Evolutionary conservation across 805 yeast species (phyloP), one percentile per base, ranked within the genome.

Genomic region (Saccharomycopsis oosterbeekiorum): DNA sequence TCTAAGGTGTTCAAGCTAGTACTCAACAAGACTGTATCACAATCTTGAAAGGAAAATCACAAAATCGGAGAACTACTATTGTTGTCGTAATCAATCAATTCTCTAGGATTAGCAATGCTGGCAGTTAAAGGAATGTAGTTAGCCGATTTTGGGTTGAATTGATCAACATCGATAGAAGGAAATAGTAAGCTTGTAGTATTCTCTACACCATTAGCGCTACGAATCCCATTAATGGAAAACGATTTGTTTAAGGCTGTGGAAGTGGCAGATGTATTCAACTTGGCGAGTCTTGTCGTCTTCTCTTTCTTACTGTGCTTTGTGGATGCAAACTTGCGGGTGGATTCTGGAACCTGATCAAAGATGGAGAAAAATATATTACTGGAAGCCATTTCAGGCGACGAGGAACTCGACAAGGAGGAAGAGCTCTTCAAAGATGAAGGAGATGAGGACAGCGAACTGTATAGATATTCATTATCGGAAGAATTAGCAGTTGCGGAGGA

Each of bases 71-170:
- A 29, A 29, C 34, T 29, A 29, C 2, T 26, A n/a, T 26, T 17
- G 26, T 42, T 43, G 42, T 14, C 8, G 4, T 56, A 9, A n/a
- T 12, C 29, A 24, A 12, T 17, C 21, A 34, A 12, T 6, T 24
- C 21, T 15, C 26, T 43, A 19, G 53, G 53, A 12, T 26, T 17
- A 2, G 12, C 54, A 4, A 63, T 63, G 2, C 61, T 59, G n/a
- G 65, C 60, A 11, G 61, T 57, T 47, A 63, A 59, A 14, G 65
- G 65, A 12, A 63, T 58, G 37, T 43, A 63, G n/a, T 54, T 14
- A 12, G 29, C 19, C 9, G 65, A 63, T 6, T 21, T 29, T 10
- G 65, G 64, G 34, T 61, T 55, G 59, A 63, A 63, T 39, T 63
- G 65, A n/a, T 61, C 51, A n/a, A 54, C 21, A 26, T 61, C 58